phyloP scores from a whole-genome alignment of 371 early-diverging fungal genomes.

The Mortierella sp. region DNA sequence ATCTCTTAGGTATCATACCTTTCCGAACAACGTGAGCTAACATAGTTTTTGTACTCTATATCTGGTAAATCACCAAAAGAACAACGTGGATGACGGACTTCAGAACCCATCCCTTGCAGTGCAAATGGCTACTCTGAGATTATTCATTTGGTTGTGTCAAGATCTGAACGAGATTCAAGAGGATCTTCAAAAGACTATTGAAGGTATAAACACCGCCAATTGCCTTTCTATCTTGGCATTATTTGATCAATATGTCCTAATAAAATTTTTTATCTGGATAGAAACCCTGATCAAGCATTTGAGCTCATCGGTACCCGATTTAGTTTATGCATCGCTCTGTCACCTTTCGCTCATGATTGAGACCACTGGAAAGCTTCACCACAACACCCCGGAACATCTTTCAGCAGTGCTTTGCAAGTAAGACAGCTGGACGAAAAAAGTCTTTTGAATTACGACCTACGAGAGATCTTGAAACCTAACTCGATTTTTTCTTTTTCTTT shows the following conservation, averaged over 20 bases:
- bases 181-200: constrained; percentile 38
- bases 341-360: constrained; percentile 31
- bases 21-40: neutral
- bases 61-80: constrained; percentile 9
- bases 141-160: constrained; percentile 50
- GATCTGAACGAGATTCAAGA: constrained; percentile 47
- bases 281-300: constrained; percentile 44
- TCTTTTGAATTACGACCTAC: neutral
- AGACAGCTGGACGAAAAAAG: neutral
- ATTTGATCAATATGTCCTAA: neutral
- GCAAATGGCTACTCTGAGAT: constrained; percentile 44
- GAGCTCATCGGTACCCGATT: constrained; percentile 22
- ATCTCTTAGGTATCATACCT: neutral
- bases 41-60: neutral
- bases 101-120: constrained; percentile 38
- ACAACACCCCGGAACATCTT: constrained; percentile 10
- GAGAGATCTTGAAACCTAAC: neutral
- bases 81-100: constrained; percentile 40
- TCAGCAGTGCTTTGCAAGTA: constrained; percentile 33
- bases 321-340: constrained; percentile 32
- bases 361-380: constrained; percentile 12
- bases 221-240: neutral
- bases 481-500: neutral
- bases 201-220: constrained; percentile 23
- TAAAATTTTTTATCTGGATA: neutral